Percentiles rank a stretch among this genome's conserved stretches.
These are phyloP conservation scores for Zopfochytrium polystomum DNA, from an alignment of 371 early-diverging fungal genomes.

Conservation along the genomic window DNA sequence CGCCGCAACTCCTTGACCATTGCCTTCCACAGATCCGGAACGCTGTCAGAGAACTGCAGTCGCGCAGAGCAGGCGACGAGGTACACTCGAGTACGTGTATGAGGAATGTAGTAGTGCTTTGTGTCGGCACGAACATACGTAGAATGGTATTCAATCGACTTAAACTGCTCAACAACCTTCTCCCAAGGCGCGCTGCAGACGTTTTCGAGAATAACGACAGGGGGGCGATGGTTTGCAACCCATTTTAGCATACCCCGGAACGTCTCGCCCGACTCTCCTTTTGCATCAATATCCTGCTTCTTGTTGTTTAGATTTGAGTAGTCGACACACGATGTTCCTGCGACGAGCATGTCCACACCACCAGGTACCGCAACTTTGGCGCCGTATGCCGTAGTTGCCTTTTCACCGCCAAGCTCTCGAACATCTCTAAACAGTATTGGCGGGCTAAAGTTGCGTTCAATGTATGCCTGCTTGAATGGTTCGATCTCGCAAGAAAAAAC, in stretches of 20 bases:
- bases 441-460: slow-evolving; percentile 43
- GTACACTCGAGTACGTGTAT: slow-evolving; percentile 43
- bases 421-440: slow-evolving; percentile 43
- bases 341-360: slow-evolving; percentile 36
- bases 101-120: slow-evolving; percentile 41
- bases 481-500: slow-evolving; percentile 47
- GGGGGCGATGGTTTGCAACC: slow-evolving; percentile 34
- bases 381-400: slow-evolving; percentile 41
- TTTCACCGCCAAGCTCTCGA: slow-evolving; percentile 31
- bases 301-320: slow-evolving; percentile 42
- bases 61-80: slow-evolving; percentile 28
- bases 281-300: slow-evolving; percentile 31
- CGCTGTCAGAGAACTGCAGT: slow-evolving; percentile 2
- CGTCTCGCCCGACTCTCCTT: slow-evolving; percentile 41
- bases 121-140: slow-evolving; percentile 32
- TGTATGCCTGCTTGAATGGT: slow-evolving; percentile 47
- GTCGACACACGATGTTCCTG: slow-evolving; percentile 46
- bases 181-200: slow-evolving; percentile 38
- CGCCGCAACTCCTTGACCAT: slow-evolving; percentile 24
- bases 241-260: slow-evolving; percentile 40
- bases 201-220: slow-evolving; percentile 40
- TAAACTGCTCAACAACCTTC: slow-evolving; percentile 21
- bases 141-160: slow-evolving; percentile 22
- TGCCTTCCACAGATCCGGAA: slow-evolving; percentile 27
- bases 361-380: slow-evolving; percentile 34